These are phyloP conservation scores for Cicer judaicum DNA, from an alignment of 306 rosid genomes.

Conservation along the genomic window DNA sequence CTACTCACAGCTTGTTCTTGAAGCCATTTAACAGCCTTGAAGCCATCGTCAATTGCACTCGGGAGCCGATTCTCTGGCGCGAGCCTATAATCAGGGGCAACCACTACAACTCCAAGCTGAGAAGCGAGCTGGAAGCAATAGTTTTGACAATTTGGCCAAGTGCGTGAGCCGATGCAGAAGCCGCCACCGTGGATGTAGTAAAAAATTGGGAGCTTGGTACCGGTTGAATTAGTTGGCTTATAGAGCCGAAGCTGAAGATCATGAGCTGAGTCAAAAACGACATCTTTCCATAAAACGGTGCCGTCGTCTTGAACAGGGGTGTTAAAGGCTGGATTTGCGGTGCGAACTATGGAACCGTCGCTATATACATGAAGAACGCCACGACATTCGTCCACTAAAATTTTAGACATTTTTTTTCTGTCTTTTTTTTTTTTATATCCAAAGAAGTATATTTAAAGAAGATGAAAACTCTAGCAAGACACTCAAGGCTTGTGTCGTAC, in stretches of 20 bases:
- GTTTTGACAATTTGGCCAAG: slow-evolving; percentile 90
- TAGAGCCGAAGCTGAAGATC: slow-evolving; percentile 78
- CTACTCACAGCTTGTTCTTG: slow-evolving; percentile 54
- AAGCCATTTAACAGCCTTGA: slow-evolving; percentile 72
- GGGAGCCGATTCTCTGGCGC: slow-evolving; percentile 88
- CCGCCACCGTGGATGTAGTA: slow-evolving; percentile 93
- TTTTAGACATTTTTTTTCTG: slow-evolving; percentile 43
- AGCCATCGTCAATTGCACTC: slow-evolving; percentile 70
- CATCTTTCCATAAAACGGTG: slow-evolving; percentile 76
- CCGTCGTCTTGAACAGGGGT: slow-evolving; percentile 63
- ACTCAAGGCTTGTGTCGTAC: too few relatives aligned
- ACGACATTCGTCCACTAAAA: slow-evolving; percentile 70
- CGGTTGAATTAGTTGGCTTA: slow-evolving; percentile 53
- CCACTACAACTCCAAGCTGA: slow-evolving; percentile 56
- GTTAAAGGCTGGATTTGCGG: slow-evolving; percentile 59
- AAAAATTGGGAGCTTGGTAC: slow-evolving; percentile 64
- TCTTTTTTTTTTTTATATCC: neutral
- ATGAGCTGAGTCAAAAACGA: slow-evolving; percentile 55
- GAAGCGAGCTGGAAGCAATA: slow-evolving; percentile 69
- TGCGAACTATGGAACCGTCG: slow-evolving; percentile 74
- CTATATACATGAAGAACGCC: slow-evolving; percentile 82
- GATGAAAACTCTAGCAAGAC: neutral
- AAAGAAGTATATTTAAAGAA: neutral
- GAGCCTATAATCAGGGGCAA: slow-evolving; percentile 79
- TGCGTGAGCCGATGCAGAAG: slow-evolving; percentile 89